Percentiles rank a stretch among this genome's conserved stretches.
These are phyloP conservation scores for Manihot esculenta DNA, from an alignment of 441 rosid species.

Conservation along the genomic window DNA sequence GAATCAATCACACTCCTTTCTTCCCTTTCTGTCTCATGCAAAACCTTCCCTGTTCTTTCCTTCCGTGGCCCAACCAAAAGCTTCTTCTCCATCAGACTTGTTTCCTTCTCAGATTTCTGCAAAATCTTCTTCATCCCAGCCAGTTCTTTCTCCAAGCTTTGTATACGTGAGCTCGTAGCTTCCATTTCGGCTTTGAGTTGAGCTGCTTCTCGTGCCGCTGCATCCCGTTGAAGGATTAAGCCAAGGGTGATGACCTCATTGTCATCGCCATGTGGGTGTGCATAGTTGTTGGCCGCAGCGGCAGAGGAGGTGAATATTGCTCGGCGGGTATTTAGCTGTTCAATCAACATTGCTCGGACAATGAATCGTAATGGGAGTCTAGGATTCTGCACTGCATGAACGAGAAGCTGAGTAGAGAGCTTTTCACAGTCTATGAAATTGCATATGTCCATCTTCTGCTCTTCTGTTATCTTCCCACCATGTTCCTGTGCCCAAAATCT, in stretches of 20 bases:
- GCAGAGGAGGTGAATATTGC: constrained; percentile 39
- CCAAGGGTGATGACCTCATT: constrained; percentile 48
- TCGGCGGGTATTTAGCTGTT: constrained; percentile 73
- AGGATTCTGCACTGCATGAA: constrained; percentile 81
- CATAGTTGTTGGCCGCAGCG: constrained; percentile 21
- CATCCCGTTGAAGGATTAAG: constrained; percentile 59
- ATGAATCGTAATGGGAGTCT: constrained; percentile 73
- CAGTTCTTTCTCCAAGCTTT: constrained; percentile 63
- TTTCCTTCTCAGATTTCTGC: constrained; percentile 33
- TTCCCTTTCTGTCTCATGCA: neutral
- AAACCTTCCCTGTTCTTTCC: neutral
- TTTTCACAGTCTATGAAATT: constrained; percentile 68
- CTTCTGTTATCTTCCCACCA: constrained; percentile 53
- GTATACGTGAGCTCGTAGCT: constrained; percentile 62
- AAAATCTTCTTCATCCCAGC: constrained; percentile 53
- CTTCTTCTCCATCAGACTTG: constrained; percentile 21
- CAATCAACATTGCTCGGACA: constrained; percentile 78
- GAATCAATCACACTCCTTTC: constrained; percentile 44
- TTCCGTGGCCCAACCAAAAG: neutral
- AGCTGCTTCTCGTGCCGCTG: constrained; percentile 50
- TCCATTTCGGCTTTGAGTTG: constrained; percentile 70
- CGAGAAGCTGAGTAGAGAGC: constrained; percentile 59
- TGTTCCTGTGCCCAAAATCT: constrained; percentile 39
- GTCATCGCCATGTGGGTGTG: neutral
- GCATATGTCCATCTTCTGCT: constrained; percentile 58